A percentile compares a stretch with the other conserved stretches of the same genome.
Conservation (phyloP, 2,329 filamentous ascomycete genomes). For the Calonectria honghensis region DNA sequence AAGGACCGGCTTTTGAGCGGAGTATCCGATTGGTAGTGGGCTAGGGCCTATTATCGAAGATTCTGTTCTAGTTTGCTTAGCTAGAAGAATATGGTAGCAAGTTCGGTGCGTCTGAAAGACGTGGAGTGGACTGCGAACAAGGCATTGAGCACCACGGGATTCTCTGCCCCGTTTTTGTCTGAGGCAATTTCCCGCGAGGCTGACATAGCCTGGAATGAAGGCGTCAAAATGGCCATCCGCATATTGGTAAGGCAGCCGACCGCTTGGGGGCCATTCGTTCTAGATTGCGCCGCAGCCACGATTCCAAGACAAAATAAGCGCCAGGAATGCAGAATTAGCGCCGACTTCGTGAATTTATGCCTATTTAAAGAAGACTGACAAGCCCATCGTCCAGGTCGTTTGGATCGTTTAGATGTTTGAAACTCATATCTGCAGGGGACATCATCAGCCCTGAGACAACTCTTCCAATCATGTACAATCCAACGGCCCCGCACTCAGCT, state of each 20-base stretch:
- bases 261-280: neutral
- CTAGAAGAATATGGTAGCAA: too few species aligned
- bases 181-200: constrained; percentile 8
- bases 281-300: neutral
- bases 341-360: neutral
- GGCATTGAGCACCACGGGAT: neutral
- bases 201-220: constrained; percentile 10
- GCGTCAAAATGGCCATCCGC: neutral
- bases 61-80: neutral
- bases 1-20: neutral
- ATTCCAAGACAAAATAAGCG: neutral
- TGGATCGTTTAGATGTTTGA: neutral
- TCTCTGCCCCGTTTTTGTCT: neutral
- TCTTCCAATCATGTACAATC: neutral
- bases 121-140: too few species aligned
- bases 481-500: neutral
- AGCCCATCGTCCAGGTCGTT: neutral
- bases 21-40: neutral
- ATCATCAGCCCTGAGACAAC: neutral
- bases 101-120: neutral
- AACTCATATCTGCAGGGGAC: neutral
- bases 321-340: neutral
- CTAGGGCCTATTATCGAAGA: neutral
- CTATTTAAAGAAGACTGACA: neutral
- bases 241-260: constrained; percentile 14